phyloP scores from a whole-genome alignment of 345 rosid genomes.

The Eucalyptus cloeziana region DNA sequence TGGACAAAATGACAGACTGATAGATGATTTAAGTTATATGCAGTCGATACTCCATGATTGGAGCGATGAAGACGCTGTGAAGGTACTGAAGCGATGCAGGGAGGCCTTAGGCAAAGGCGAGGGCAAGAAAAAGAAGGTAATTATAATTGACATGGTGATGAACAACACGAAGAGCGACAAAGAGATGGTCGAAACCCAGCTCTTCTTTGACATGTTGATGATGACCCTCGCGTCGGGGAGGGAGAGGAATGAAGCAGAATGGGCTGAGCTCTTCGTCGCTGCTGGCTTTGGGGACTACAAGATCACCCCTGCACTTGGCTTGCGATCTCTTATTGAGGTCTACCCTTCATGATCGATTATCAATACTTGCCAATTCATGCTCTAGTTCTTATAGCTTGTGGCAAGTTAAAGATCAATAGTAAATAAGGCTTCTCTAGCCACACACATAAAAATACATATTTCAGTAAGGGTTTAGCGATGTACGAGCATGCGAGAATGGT shows the following conservation, averaged over 20 bases:
- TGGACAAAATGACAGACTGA: background rate
- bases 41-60: background rate
- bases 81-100: background rate
- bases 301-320: background rate
- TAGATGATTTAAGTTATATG: background rate
- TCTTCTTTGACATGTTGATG: slow-evolving; percentile 8
- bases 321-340: slow-evolving; percentile 7
- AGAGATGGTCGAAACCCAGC: background rate
- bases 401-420: background rate
- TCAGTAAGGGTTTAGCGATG: background rate
- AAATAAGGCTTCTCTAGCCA: background rate
- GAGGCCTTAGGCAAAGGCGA: background rate
- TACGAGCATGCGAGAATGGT: background rate
- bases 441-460: too few species aligned
- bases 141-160: background rate
- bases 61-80: background rate
- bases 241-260: slow-evolving; percentile 5
- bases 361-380: background rate
- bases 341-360: background rate
- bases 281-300: slow-evolving; percentile 8
- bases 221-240: background rate
- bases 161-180: background rate
- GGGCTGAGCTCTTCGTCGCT: slow-evolving; percentile 8
- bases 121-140: background rate
- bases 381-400: background rate